Evolutionary conservation across 2,329 filamentous ascomycete genomes (phyloP).

Genomic region (Fusarium sarcochroum): DNA sequence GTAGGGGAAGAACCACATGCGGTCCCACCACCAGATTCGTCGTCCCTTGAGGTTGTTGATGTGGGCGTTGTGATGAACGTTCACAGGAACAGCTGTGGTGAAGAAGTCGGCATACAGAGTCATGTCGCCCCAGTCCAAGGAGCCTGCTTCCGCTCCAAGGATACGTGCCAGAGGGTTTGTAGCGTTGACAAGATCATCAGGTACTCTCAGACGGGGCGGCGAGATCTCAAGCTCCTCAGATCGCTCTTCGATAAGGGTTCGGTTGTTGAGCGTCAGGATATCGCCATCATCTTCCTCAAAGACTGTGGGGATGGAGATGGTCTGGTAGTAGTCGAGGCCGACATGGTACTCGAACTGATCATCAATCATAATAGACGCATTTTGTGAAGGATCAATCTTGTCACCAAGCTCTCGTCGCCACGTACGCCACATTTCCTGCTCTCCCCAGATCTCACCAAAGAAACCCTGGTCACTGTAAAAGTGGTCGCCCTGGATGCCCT

Average conservation of each 20-base stretch:
- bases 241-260: slow-evolving; percentile 13
- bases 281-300: slow-evolving; percentile 43
- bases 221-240: slow-evolving; percentile 36
- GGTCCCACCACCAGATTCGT: slow-evolving; percentile 38
- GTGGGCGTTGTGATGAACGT: slow-evolving; percentile 44
- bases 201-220: slow-evolving; percentile 35
- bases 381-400: slow-evolving; percentile 11
- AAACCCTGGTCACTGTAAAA: slow-evolving; percentile 50
- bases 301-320: slow-evolving; percentile 42
- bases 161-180: slow-evolving; percentile 20
- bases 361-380: slow-evolving; percentile 20
- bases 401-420: slow-evolving; percentile 30
- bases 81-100: slow-evolving; percentile 41
- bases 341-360: slow-evolving; percentile 44
- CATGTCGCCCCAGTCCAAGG: slow-evolving; percentile 43
- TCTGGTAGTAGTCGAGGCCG: slow-evolving; percentile 43
- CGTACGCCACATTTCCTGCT: slow-evolving; percentile 45
- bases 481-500: slow-evolving; percentile 16
- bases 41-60: slow-evolving; percentile 34
- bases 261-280: slow-evolving; percentile 37
- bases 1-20: slow-evolving; percentile 44
- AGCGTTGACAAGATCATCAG: slow-evolving; percentile 30
- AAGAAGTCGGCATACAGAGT: slow-evolving; percentile 43
- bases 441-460: slow-evolving; percentile 49
- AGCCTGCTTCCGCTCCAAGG: not conserved